Base-by-base conservation (phyloP, 2,329 filamentous ascomycete genomes). In the Eutypa lata region DNA sequence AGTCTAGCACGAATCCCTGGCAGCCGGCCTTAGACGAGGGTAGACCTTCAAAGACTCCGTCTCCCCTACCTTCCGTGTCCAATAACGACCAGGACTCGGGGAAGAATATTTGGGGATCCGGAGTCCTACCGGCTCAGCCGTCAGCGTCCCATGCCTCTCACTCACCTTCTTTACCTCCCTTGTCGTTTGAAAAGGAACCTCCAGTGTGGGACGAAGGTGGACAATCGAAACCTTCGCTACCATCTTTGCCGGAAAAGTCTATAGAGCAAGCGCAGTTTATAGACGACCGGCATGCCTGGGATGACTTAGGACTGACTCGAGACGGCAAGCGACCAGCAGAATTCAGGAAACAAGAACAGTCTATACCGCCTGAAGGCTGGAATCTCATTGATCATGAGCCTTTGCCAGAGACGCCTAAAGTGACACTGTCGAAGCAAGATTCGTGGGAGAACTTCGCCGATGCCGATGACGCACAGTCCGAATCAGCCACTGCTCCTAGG, bases 261-360 rank as follows among this genome's bases (percentile, higher is more conserved):
- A 48, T 62, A 1, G 61, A 68, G 53, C 56, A 62, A 44, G 58
- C 67, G 21, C 71, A 75, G 43, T 61, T 73, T 2, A 58, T 71
- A 3, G 71, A 72, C 5, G 76, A 79, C 37, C 69, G 71, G 2
- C 68, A 80, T 54, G 75, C 74, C 0, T 82, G 80, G 80, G 76
- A 80, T 49, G 79, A 80, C 37, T 50, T 77, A 13, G 70, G 69
- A 6, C 60, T 64, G 0, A 50, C 63, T 5, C 68, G 69, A 22
- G 79, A 78, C 53, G 76, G 70, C 1, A 81, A 79, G 51, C 68
- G 61, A 22, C 68, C 68, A 1, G 57, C 63, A 3, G 56, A 59
- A 6, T 33, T 57, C n/a, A 53, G 60, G 16, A 50, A 62, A 7
- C 57, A 62, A 21, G 48, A 58, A 7, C 56, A 58, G 50, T 55